phyloP scores from a whole-genome alignment of 1,284 basidiomycete genomes.

The Volvariella surrecta region DNA sequence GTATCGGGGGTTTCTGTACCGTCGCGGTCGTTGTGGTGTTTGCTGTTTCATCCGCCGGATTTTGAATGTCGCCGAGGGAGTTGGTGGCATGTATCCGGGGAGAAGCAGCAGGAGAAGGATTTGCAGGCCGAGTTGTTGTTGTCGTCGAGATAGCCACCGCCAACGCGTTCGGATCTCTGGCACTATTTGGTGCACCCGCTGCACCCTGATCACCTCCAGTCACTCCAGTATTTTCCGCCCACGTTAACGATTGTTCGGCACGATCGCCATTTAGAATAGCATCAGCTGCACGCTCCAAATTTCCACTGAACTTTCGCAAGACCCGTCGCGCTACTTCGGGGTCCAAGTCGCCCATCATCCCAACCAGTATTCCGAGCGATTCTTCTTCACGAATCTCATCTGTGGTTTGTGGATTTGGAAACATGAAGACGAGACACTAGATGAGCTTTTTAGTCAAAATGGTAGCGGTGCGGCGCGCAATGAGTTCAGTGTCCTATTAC shows the following conservation, averaged over 20 bases:
- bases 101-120: too few relatives aligned
- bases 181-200: too few relatives aligned
- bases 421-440: too few relatives aligned
- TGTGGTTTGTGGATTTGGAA: too few relatives aligned
- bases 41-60: slow-evolving; percentile 16
- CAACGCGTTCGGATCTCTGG: too few relatives aligned
- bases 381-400: slow-evolving; percentile 20
- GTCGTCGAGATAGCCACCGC: too few relatives aligned
- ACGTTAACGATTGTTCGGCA: slow-evolving; percentile 18
- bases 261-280: slow-evolving; percentile 51
- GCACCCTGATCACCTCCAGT: too few relatives aligned
- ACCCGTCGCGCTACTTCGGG: slow-evolving; percentile 39
- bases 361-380: slow-evolving; percentile 27
- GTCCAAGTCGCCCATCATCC: slow-evolving; percentile 30
- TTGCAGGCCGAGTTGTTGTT: too few relatives aligned
- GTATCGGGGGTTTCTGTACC: too few relatives aligned
- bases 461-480: too few relatives aligned
- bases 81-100: slow-evolving; percentile 14
- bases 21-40: slow-evolving; percentile 21
- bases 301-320: slow-evolving; percentile 47
- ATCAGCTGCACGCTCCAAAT: slow-evolving; percentile 51
- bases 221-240: slow-evolving; percentile 12
- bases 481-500: too few relatives aligned
- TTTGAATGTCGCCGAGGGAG: slow-evolving; percentile 15
- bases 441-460: too few relatives aligned